Conservation (phyloP, 2,329 filamentous ascomycete genomes). For the Fusarium liriodendri region DNA sequence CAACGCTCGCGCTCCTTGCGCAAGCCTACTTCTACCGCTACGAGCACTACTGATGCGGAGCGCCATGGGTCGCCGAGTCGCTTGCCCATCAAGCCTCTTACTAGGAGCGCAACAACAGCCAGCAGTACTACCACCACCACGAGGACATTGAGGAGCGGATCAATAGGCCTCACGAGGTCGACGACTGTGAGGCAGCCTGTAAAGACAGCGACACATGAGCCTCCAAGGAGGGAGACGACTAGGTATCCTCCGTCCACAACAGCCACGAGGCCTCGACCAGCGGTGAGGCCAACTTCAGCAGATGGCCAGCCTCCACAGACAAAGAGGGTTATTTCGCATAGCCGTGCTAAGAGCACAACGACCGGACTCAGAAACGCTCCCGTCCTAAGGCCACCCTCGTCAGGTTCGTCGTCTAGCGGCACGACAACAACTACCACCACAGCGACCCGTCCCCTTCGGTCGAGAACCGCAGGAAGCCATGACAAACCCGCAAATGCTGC, state of each 20-base stretch:
- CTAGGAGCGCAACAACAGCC: slow-evolving; percentile 48
- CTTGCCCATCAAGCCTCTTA: slow-evolving; percentile 59
- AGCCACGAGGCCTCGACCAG: slow-evolving; percentile 43
- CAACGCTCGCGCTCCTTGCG: slow-evolving; percentile 62
- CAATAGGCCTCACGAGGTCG: slow-evolving; percentile 30
- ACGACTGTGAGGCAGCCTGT: slow-evolving; percentile 39
- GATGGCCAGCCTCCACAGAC: slow-evolving; percentile 37
- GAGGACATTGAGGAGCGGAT: slow-evolving; percentile 34
- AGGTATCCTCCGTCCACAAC: slow-evolving; percentile 51
- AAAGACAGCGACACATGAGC: slow-evolving; percentile 23
- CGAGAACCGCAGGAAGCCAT: slow-evolving; percentile 29
- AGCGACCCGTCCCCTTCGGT: slow-evolving; percentile 28
- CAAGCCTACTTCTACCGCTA: slow-evolving; percentile 48
- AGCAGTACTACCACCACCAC: slow-evolving; percentile 35
- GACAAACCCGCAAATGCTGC: slow-evolving; percentile 33
- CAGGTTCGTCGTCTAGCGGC: slow-evolving; percentile 36
- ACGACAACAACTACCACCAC: slow-evolving; percentile 30
- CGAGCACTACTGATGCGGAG: slow-evolving; percentile 35
- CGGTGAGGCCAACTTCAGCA: slow-evolving; percentile 47
- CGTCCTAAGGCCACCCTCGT: slow-evolving; percentile 47
- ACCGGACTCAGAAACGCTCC: slow-evolving; percentile 43
- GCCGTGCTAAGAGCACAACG: slow-evolving; percentile 49
- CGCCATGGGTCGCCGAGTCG: slow-evolving; percentile 61
- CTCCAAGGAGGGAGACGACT: slow-evolving; percentile 38
- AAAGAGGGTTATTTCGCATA: slow-evolving; percentile 41